Base-by-base conservation (phyloP, 169 alveolate genomes). In the Cardiosporidium cionae region DNA sequence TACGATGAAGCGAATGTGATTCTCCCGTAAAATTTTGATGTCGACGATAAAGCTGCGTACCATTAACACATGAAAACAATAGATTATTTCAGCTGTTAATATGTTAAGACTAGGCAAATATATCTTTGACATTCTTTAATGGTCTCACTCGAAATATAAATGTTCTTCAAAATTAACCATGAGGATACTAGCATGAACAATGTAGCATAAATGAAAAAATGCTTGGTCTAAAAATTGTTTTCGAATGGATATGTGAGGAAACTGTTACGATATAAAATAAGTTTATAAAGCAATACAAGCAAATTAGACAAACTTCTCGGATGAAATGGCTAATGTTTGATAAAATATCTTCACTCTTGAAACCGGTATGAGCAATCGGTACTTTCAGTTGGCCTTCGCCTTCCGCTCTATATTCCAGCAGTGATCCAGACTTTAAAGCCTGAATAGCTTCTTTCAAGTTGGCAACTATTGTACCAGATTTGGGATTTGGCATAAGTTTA, bases 401-500 rank as follows among this genome's bases (percentile, higher is more conserved):
- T 27, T 79, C 89, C 0, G 89, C 89, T 9, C 89, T 73, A 52
- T 68, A 84, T 79, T 84, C 89, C 53, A 84, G 35, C 58, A 66
- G 44, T 32, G 68, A 44, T 16, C 89, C 89, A 3, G 75, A 52
- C 54, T 84, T 84, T 23, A 76, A 78, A 35, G 76, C 79, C 7
- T 25, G 37, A 23, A 76, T 73, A 7, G 85, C 85, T 37, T 73
- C 78, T 36, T 37, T 16, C 32, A 79, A 58, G 27, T 52, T 67
- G 35, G 67, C 32, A 63, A 72, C 81, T 36, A 79, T 75, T 0
- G 85, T 72, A 35, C 96, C 96, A 9, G 94, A 86, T 71, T 92
- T 92, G 25, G 87, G 83, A 52, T 92, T 92, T 7, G 98, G 98
- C 96, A 94, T 92, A 44, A 94, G 85, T 64, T 92, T 93, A 70